Conservation (phyloP, 2,329 filamentous ascomycete genomes). For the Penicillium oxalicum region DNA sequence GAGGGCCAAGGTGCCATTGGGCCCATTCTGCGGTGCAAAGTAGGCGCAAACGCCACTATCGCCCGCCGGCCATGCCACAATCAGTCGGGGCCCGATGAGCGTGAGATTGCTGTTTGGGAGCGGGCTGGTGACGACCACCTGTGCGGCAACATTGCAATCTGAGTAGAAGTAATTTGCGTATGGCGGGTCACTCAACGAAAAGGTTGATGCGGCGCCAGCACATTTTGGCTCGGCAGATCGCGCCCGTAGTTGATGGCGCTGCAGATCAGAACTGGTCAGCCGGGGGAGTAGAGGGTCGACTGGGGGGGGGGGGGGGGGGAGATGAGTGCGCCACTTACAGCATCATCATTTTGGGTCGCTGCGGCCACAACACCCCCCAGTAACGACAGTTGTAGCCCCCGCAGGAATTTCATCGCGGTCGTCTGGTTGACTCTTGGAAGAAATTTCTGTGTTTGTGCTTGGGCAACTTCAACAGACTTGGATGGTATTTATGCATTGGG, state of each 20-base stretch:
- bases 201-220: constrained; percentile 6
- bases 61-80: constrained; percentile 60
- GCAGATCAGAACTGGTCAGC: background rate
- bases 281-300: background rate
- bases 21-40: constrained; percentile 50
- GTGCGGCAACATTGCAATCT: constrained; percentile 54
- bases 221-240: constrained; percentile 9
- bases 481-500: background rate
- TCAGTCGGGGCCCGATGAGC: constrained; percentile 53
- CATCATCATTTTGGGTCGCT: constrained; percentile 5
- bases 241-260: background rate
- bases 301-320: too few species aligned
- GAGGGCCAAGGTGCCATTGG: constrained; percentile 51
- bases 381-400: constrained; percentile 1
- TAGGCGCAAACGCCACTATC: constrained; percentile 56
- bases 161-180: constrained; percentile 63
- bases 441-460: background rate
- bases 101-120: constrained; percentile 48
- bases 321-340: constrained; percentile 10
- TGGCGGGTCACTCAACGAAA: constrained; percentile 46
- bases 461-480: background rate
- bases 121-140: constrained; percentile 58
- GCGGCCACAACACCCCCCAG: constrained; percentile 3
- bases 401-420: constrained; percentile 4
- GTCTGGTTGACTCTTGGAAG: background rate